These are phyloP conservation scores for Leishmania martiniquensis DNA, from an alignment of 208 protist species.

Conservation along the genomic window DNA sequence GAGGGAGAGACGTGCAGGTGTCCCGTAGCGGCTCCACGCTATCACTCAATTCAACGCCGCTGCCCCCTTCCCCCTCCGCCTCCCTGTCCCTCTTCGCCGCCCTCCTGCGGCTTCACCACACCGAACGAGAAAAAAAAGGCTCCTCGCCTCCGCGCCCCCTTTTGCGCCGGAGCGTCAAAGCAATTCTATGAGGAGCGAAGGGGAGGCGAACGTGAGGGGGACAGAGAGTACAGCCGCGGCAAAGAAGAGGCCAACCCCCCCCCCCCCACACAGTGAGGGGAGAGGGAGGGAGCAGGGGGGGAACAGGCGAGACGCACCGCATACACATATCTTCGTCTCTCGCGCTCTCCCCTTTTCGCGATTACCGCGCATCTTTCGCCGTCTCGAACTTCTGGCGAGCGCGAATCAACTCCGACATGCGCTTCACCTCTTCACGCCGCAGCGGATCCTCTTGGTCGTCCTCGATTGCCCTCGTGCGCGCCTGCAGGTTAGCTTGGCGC, in stretches of 20 bases:
- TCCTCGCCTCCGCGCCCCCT: not conserved
- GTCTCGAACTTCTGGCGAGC: constrained; percentile 34
- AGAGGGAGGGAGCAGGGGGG: too few relatives aligned
- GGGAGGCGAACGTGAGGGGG: not conserved
- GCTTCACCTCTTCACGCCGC: constrained; percentile 65
- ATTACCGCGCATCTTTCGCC: constrained; percentile 23
- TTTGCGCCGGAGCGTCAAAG: not conserved
- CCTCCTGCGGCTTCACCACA: not conserved
- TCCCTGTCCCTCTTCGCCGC: not conserved
- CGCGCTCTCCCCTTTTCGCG: not conserved
- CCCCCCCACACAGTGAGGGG: not conserved
- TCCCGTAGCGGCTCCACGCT: not conserved
- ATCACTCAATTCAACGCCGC: not conserved
- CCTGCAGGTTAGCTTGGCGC: not conserved
- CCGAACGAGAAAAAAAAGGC: not conserved
- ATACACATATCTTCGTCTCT: not conserved
- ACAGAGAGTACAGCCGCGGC: not conserved
- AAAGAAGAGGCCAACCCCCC: not conserved
- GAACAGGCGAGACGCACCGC: not conserved
- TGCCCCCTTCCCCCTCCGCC: not conserved
- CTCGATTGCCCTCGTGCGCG: not conserved
- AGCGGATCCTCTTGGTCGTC: constrained; percentile 52
- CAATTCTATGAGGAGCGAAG: not conserved
- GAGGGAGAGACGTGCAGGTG: not conserved
- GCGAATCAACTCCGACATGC: constrained; percentile 49